Conservation (phyloP, 78 protist genomes). For the Dictyostelium intermedium region DNA sequence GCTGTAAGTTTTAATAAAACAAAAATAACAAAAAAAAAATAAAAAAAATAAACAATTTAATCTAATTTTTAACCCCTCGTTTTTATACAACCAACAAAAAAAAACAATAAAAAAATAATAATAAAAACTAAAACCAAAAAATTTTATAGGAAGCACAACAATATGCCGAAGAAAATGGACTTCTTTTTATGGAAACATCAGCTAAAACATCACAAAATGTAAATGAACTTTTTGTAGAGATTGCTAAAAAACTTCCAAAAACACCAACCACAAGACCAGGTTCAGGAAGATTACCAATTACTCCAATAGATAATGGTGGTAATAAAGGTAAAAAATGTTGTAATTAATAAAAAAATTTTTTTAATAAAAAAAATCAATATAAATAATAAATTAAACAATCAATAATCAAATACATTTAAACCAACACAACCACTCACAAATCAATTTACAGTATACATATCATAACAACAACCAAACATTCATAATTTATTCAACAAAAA, state of each 20-base stretch:
- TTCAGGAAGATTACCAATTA: constrained; percentile 55
- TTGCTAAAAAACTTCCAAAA: constrained; percentile 78
- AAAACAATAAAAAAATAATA: neutral
- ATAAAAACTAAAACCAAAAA: no score
- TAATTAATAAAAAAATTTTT: neutral
- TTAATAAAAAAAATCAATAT: neutral
- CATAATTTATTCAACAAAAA: neutral
- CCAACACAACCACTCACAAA: no score
- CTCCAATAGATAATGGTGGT: constrained; percentile 22
- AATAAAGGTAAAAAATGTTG: constrained; percentile 16
- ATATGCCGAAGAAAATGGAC: constrained; percentile 89
- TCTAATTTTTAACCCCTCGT: no score
- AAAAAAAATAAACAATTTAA: no score
- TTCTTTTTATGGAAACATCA: constrained; percentile 95
- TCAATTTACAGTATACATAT: neutral
- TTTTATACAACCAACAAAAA: no score
- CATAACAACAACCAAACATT: neutral
- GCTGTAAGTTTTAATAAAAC: constrained; percentile 51
- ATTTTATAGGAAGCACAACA: constrained; percentile 86
- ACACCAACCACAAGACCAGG: constrained; percentile 75
- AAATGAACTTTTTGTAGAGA: constrained; percentile 93
- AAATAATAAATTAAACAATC: neutral
- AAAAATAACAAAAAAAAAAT: no score
- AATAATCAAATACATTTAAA: neutral
- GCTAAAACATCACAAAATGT: constrained; percentile 96